Conservation (phyloP, 192 early-diverging fungal species). For the Podila minutissima region DNA sequence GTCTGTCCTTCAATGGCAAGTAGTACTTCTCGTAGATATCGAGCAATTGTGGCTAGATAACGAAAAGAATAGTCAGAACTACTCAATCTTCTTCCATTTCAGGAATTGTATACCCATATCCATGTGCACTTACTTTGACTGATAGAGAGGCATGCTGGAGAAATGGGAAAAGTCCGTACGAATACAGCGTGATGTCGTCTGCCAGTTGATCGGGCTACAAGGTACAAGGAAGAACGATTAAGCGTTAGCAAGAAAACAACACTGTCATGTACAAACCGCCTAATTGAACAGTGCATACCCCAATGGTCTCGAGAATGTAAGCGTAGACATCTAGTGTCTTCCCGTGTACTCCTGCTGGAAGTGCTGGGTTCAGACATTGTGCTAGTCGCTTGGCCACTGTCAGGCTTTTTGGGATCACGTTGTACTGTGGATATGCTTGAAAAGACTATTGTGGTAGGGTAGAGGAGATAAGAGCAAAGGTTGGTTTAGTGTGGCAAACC, state of each 20-base stretch:
- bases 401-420: conserved; percentile 84
- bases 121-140: conserved; percentile 69
- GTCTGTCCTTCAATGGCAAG: conserved; percentile 72
- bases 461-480: background rate
- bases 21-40: conserved; percentile 79
- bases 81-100: background rate
- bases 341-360: conserved; percentile 96
- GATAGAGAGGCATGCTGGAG: conserved; percentile 83
- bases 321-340: conserved; percentile 91
- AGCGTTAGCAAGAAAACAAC: background rate
- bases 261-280: too few species aligned
- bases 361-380: conserved; percentile 93
- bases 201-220: conserved; percentile 75
- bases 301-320: conserved; percentile 77
- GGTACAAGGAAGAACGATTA: conserved; percentile 6
- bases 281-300: conserved; percentile 56
- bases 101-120: too few species aligned
- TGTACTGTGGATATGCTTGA: conserved; percentile 78
- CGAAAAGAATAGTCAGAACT: background rate
- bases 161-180: conserved; percentile 92
- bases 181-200: conserved; percentile 86
- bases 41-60: conserved; percentile 77
- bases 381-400: conserved; percentile 91
- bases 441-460: conserved; percentile 63
- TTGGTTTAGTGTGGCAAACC: background rate